Conservation (phyloP, 75 land plant species). For the Sequoia sempervirens region DNA sequence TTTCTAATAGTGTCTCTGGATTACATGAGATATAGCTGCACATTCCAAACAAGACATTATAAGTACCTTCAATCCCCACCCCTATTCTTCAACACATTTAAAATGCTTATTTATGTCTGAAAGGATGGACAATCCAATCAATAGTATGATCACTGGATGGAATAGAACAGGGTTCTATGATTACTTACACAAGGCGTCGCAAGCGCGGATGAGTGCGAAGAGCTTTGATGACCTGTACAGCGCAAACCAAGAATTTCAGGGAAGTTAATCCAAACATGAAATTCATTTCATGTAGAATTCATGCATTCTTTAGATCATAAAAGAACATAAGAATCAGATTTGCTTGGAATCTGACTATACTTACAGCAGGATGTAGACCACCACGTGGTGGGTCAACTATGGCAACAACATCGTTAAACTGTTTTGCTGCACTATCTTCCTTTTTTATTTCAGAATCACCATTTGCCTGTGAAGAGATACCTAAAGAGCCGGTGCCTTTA, state of each 20-base stretch:
- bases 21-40: conserved; percentile 98
- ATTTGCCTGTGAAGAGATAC: conserved; percentile 14
- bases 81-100: background rate
- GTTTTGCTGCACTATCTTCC: conserved; percentile 7
- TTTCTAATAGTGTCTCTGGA: conserved; percentile 90
- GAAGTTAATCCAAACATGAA: background rate
- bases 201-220: conserved; percentile 71
- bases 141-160: background rate
- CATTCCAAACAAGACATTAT: conserved; percentile 6
- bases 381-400: conserved; percentile 97
- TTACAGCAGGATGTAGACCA: conserved; percentile 92
- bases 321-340: background rate
- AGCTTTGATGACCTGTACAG: conserved; percentile 74
- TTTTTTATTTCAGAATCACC: conserved; percentile 7
- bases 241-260: conserved; percentile 1
- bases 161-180: background rate
- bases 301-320: background rate
- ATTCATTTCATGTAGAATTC: background rate
- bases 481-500: background rate
- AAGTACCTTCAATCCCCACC: background rate
- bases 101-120: background rate
- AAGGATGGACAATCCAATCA: background rate
- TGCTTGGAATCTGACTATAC: conserved; percentile 13
- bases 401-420: conserved; percentile 81
- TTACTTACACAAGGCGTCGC: conserved; percentile 80